These are phyloP conservation scores for Digitaria exilis DNA, from an alignment of 202 grass and related monocot species.

Conservation along the genomic window DNA sequence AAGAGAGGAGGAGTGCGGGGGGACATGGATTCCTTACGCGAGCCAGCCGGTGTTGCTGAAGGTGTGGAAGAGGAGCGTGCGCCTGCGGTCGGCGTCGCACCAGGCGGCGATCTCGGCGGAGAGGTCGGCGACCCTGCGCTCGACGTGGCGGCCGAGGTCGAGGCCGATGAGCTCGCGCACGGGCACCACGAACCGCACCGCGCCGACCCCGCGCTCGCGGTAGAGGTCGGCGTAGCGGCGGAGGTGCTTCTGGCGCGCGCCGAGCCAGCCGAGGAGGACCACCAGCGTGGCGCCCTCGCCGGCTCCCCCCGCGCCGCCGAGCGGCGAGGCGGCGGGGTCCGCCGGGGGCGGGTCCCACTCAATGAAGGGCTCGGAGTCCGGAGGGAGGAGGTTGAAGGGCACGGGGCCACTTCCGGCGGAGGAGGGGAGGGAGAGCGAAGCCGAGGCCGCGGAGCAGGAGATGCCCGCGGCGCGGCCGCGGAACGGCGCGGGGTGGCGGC, in stretches of 20 bases:
- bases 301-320: neutral
- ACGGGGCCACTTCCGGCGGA: neutral
- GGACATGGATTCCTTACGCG: conserved; percentile 46
- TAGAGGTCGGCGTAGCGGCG: conserved; percentile 85
- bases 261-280: conserved; percentile 92
- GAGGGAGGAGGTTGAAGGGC: conserved; percentile 43
- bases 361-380: conserved; percentile 59
- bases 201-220: conserved; percentile 63
- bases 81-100: conserved; percentile 70
- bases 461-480: conserved; percentile 34
- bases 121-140: conserved; percentile 68
- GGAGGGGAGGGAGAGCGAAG: conserved; percentile 41
- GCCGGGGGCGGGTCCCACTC: conserved; percentile 55
- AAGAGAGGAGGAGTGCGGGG: neutral
- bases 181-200: conserved; percentile 80
- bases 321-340: conserved; percentile 30
- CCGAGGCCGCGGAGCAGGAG: conserved; percentile 11
- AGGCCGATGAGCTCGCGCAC: conserved; percentile 64
- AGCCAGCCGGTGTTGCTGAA: conserved; percentile 99
- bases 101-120: conserved; percentile 64
- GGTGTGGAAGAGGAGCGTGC: conserved; percentile 85
- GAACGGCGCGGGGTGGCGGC: conserved; percentile 20
- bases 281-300: conserved; percentile 60
- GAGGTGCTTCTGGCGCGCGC: conserved; percentile 83
- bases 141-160: conserved; percentile 74